Percentiles rank a stretch among this genome's conserved stretches.
Evolutionary conservation across 371 early-diverging fungal genomes (phyloP).

Genomic region (Mortierella polycephala): DNA sequence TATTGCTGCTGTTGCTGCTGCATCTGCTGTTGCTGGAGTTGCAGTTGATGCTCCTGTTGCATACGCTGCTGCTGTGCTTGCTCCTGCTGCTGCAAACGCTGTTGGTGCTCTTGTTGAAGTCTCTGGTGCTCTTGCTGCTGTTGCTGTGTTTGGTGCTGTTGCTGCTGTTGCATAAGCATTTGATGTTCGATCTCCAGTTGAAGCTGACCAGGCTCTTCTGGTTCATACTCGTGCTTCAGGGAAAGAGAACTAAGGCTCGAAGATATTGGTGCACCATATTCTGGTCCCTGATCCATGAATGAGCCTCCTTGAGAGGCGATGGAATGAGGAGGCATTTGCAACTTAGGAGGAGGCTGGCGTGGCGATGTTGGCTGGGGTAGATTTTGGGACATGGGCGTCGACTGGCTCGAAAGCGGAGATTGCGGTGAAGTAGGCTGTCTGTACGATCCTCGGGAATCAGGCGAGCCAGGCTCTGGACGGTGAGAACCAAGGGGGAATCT

Average conservation of each 20-base stretch:
- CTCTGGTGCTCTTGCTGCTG: conserved; percentile 24
- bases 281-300: conserved; percentile 14
- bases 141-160: conserved; percentile 23
- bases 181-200: conserved; percentile 50
- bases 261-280: conserved; percentile 22
- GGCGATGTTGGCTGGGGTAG: conserved; percentile 31
- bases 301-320: conserved; percentile 8
- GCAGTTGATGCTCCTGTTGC: conserved; percentile 29
- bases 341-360: conserved; percentile 44
- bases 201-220: conserved; percentile 36
- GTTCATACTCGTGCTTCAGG: conserved; percentile 46
- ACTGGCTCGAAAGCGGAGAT: conserved; percentile 27
- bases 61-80: conserved; percentile 41
- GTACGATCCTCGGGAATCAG: conserved; percentile 40
- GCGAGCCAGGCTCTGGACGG: conserved; percentile 43
- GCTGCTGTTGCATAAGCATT: conserved; percentile 34
- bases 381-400: conserved; percentile 7
- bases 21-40: conserved; percentile 29
- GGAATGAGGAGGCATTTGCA: conserved; percentile 45
- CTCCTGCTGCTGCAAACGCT: conserved; percentile 27
- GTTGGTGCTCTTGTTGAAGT: conserved; percentile 15
- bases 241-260: conserved; percentile 21
- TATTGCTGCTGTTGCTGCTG: conserved; percentile 51
- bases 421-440: conserved; percentile 38
- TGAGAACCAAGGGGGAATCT: conserved; percentile 35